Conservation (phyloP, 208 protist genomes). For the Crithidia thermophila region DNA sequence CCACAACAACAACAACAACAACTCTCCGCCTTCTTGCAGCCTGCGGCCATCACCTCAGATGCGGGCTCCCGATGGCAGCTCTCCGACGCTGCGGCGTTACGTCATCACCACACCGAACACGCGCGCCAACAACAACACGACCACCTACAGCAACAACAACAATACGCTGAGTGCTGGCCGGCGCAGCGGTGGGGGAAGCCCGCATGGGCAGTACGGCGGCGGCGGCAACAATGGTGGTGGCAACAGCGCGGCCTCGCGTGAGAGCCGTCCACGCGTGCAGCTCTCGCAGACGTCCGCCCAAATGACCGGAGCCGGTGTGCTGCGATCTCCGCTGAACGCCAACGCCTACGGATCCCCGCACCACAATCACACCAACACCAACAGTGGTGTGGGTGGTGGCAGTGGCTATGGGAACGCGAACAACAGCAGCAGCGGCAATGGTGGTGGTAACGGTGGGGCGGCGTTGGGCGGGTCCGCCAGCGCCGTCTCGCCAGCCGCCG, state of each 20-base stretch:
- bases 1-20: not conserved
- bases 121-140: not conserved
- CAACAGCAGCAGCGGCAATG: not conserved
- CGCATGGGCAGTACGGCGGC: not conserved
- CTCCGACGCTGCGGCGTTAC: slow-evolving; percentile 31
- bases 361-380: too few species aligned
- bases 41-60: slow-evolving; percentile 29
- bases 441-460: not conserved
- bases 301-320: not conserved
- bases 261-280: slow-evolving; percentile 28
- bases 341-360: too few species aligned
- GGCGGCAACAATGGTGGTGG: not conserved
- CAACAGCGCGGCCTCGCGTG: not conserved
- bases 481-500: slow-evolving; percentile 15
- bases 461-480: not conserved
- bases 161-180: slow-evolving; percentile 6
- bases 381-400: too few species aligned
- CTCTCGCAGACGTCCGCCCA: slow-evolving; percentile 12
- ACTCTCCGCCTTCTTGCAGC: slow-evolving; percentile 24
- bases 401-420: not conserved
- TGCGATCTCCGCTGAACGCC: slow-evolving; percentile 9
- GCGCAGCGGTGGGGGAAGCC: slow-evolving; percentile 4
- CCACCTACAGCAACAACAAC: slow-evolving; percentile 2
- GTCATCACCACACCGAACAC: slow-evolving; percentile 21
- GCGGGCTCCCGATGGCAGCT: slow-evolving; percentile 23